Conservation (phyloP, 148 eudicot species). For the Hydrangea macrophylla region DNA sequence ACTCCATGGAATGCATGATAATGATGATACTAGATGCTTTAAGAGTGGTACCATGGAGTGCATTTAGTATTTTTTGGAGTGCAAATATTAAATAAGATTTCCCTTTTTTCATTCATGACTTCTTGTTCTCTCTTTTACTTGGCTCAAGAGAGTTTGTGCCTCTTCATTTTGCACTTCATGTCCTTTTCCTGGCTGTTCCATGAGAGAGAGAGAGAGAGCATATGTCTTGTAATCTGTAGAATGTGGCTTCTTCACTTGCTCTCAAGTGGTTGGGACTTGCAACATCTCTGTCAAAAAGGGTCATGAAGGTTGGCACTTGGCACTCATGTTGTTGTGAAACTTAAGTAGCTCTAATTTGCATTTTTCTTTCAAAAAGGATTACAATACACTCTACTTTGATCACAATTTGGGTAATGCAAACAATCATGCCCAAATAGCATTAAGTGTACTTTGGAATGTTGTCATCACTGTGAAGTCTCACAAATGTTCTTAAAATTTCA, state of each 20-base stretch:
- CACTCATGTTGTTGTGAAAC: not conserved
- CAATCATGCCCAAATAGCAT: too few relatives aligned
- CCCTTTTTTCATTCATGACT: too few relatives aligned
- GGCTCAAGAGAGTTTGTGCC: not conserved
- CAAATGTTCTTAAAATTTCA: too few relatives aligned
- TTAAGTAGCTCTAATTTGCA: not conserved
- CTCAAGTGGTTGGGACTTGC: not conserved
- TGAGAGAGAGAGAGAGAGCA: not conserved
- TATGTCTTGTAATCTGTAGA: not conserved
- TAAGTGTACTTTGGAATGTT: too few relatives aligned
- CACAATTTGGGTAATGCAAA: too few relatives aligned
- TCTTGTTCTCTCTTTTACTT: not conserved
- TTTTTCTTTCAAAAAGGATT: not conserved
- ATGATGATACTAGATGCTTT: too few relatives aligned
- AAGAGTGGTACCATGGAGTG: too few relatives aligned
- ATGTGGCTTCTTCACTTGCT: slow-evolving; percentile 2
- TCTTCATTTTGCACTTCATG: not conserved
- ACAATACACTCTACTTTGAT: not conserved
- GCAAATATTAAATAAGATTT: too few relatives aligned
- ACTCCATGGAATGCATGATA: too few relatives aligned
- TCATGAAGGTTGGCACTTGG: not conserved
- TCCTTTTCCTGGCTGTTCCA: too few relatives aligned
- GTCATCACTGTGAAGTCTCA: too few relatives aligned
- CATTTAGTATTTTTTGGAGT: too few relatives aligned
- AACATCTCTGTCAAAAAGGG: not conserved